These are phyloP conservation scores for Maudiozyma serrabonitensis DNA, from an alignment of 805 yeast genomes.

Conservation along the genomic window DNA sequence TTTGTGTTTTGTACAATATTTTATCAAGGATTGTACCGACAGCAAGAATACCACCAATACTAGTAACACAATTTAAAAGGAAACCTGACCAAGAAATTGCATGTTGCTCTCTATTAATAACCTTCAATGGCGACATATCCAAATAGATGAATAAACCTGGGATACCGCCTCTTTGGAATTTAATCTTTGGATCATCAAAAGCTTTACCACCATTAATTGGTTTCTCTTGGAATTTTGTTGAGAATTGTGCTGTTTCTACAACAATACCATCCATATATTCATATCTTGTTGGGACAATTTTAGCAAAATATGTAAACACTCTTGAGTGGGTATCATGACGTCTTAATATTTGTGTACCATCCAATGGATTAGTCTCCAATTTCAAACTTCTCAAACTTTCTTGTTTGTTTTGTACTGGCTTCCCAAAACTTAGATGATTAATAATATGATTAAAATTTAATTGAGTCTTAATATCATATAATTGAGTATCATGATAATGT, in stretches of 20 bases:
- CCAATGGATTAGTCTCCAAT: constrained; percentile 53
- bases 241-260: constrained; percentile 80
- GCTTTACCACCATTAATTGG: constrained; percentile 82
- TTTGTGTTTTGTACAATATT: constrained; percentile 83
- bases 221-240: constrained; percentile 80
- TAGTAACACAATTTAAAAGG: constrained; percentile 71
- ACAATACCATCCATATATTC: constrained; percentile 44
- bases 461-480: constrained; percentile 49
- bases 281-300: constrained; percentile 83
- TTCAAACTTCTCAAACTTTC: constrained; percentile 1
- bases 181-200: constrained; percentile 78
- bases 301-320: constrained; percentile 67
- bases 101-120: constrained; percentile 68
- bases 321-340: constrained; percentile 41
- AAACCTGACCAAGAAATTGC: constrained; percentile 73
- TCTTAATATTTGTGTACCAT: constrained; percentile 36
- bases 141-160: constrained; percentile 85
- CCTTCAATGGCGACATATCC: constrained; percentile 88
- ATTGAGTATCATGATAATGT: constrained; percentile 80
- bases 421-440: constrained; percentile 78
- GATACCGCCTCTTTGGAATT: constrained; percentile 78
- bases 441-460: constrained; percentile 72
- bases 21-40: constrained; percentile 85
- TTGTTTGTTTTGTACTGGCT: constrained; percentile 7
- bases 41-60: constrained; percentile 91